Evolutionary conservation across 129 eudicot species (phyloP).

Genomic region (Tagetes patula): DNA sequence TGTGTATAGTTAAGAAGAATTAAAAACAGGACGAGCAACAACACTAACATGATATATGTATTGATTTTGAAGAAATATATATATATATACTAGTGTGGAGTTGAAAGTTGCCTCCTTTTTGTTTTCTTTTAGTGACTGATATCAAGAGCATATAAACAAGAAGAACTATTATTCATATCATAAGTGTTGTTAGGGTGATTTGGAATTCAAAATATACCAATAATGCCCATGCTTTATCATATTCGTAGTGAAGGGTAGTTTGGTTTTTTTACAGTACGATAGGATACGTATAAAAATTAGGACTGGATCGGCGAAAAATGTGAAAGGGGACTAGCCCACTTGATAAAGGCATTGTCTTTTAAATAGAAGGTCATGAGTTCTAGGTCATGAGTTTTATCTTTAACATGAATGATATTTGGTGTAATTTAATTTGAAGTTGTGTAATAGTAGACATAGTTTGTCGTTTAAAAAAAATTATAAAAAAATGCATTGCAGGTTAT

Average conservation of each 20-base stretch:
- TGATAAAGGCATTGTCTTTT: no score
- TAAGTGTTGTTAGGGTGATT: slow-evolving; percentile 22
- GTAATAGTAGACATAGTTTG: no score
- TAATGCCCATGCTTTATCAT: slow-evolving; percentile 69
- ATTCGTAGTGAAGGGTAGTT: slow-evolving; percentile 40
- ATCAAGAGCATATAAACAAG: slow-evolving; percentile 12
- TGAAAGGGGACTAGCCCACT: no score
- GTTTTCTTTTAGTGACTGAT: slow-evolving; percentile 9
- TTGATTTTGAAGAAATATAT: slow-evolving; percentile 42
- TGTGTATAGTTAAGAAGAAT: slow-evolving; percentile 44
- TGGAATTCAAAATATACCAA: slow-evolving; percentile 57
- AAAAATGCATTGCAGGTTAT: no score
- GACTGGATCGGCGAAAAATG: no score
- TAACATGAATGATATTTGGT: no score
- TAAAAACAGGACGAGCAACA: slow-evolving; percentile 27
- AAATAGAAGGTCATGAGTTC: no score
- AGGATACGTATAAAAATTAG: no score
- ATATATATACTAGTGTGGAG: slow-evolving; percentile 34
- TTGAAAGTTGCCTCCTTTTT: slow-evolving; percentile 35
- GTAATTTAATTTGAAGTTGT: no score
- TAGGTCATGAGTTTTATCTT: no score
- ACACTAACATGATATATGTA: slow-evolving; percentile 36
- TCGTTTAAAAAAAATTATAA: no score
- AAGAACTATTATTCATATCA: not conserved
- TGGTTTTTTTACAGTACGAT: slow-evolving; percentile 7